Evolutionary conservation across 2,329 filamentous ascomycete species (phyloP), one percentile per base, ranked within the genome.

Genomic region (Gaeumannomyces tritici): DNA sequence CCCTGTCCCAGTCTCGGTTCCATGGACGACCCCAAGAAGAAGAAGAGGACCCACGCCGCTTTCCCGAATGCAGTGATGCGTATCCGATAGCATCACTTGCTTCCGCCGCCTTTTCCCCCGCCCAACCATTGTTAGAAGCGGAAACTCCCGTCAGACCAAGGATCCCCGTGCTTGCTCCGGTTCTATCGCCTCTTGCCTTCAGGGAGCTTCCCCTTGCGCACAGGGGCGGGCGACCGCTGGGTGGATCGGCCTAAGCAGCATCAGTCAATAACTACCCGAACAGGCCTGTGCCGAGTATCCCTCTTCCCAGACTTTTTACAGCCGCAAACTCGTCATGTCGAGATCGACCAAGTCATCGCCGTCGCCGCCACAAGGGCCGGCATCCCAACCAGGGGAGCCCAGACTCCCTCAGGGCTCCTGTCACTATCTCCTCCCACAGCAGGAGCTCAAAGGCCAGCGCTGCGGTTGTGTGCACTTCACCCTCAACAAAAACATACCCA

Each of bases 391-490:
- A 61, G 79, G 82, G 63, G 80, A 82, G 62, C 65, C 75, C 51
- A 76, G 75, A 60, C 75, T 86, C 27, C 83, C 83, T 18, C 76
- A 79, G 66, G 83, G 83, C 35, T 81, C 84, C 67, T 86, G 83
- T 66, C 81, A 82, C 64, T 86, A 82, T 67, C 85, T 86, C 65
- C 71, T 86, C 33, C 75, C 83, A 31, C 76, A 81, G 62, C 81
- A 83, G 7, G 81, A 83, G 67, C 75, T 83, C 70, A 83, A 80
- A 66, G 83, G 83, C 61, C 77, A 83, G 63, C 80, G 83, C 56
- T 86, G 83, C 70, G 83, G 79, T 57, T 86, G 83, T 67, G 80
- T 83, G 64, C 76, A 79, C 64, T 86, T 86, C 70, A 79, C 79
- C 5, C 77, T 81, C 63, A 85, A 84, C 70, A 76, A 74, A 60